These are phyloP conservation scores for Torrubiella hemipterigena DNA, from an alignment of 2,329 filamentous ascomycete species.

Conservation along the genomic window DNA sequence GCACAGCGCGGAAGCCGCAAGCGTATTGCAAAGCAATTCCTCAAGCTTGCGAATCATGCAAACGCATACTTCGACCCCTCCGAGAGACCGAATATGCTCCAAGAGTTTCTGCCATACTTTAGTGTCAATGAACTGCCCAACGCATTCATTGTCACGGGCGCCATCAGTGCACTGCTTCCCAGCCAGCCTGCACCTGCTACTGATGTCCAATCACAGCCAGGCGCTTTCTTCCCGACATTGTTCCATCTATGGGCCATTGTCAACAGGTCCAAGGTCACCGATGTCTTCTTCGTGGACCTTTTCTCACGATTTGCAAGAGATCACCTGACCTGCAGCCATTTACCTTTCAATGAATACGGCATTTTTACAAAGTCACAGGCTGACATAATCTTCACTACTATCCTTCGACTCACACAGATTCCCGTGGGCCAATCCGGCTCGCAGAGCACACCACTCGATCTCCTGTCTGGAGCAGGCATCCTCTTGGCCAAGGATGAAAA, in stretches of 20 bases:
- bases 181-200: slow-evolving; percentile 65
- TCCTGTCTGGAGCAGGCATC: slow-evolving; percentile 68
- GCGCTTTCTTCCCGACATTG: slow-evolving; percentile 81
- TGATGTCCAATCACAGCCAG: slow-evolving; percentile 66
- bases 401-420: slow-evolving; percentile 83
- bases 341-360: slow-evolving; percentile 75
- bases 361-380: slow-evolving; percentile 91
- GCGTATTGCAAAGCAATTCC: slow-evolving; percentile 51
- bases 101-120: slow-evolving; percentile 76
- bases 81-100: slow-evolving; percentile 70
- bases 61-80: slow-evolving; percentile 87
- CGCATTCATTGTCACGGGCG: slow-evolving; percentile 82
- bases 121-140: slow-evolving; percentile 86
- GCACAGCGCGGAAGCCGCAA: slow-evolving; percentile 44
- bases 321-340: slow-evolving; percentile 59
- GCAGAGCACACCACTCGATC: slow-evolving; percentile 77
- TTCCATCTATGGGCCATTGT: slow-evolving; percentile 96
- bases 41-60: slow-evolving; percentile 81
- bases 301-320: slow-evolving; percentile 81
- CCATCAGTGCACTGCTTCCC: slow-evolving; percentile 79
- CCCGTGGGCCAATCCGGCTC: slow-evolving; percentile 93
- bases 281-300: slow-evolving; percentile 79
- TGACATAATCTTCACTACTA: slow-evolving; percentile 81
- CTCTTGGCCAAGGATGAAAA: slow-evolving; percentile 87
- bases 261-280: slow-evolving; percentile 76